These are phyloP conservation scores for Eutrema heterophyllum DNA, from an alignment of 345 rosid species.

Conservation along the genomic window DNA sequence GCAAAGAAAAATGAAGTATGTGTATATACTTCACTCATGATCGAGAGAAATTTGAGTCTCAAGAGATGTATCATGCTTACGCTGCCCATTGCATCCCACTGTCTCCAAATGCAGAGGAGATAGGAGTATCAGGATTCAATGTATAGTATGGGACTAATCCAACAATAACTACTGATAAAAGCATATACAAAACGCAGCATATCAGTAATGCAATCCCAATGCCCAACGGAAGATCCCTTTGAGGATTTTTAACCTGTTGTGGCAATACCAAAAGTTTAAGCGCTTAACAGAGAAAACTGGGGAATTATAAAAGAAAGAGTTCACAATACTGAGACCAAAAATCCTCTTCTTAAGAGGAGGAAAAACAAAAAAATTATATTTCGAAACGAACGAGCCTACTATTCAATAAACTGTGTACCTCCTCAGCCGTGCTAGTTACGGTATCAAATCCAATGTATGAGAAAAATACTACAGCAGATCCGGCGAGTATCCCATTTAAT, in stretches of 20 bases:
- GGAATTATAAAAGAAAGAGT: not conserved
- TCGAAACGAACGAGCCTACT: not conserved
- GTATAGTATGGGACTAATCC: constrained; percentile 64
- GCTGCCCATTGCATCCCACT: constrained; percentile 77
- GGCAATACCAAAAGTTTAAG: constrained; percentile 6
- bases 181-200: constrained; percentile 62
- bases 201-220: constrained; percentile 57
- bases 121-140: constrained; percentile 63
- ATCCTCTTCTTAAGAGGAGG: no score
- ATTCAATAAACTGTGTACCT: constrained; percentile 33
- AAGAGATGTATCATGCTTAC: constrained; percentile 37
- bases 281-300: not conserved
- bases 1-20: not conserved
- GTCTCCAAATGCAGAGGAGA: constrained; percentile 67
- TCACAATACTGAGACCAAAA: not conserved
- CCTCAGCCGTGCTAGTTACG: constrained; percentile 67
- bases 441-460: constrained; percentile 69
- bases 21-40: not conserved
- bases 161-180: constrained; percentile 60
- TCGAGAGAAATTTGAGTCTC: constrained; percentile 1
- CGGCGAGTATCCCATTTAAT: constrained; percentile 63
- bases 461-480: constrained; percentile 60
- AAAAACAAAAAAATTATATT: no score
- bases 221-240: constrained; percentile 61
- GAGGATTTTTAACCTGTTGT: constrained; percentile 55